phyloP scores from a whole-genome alignment of 2,329 filamentous ascomycete genomes.

The Fusarium robinianum region DNA sequence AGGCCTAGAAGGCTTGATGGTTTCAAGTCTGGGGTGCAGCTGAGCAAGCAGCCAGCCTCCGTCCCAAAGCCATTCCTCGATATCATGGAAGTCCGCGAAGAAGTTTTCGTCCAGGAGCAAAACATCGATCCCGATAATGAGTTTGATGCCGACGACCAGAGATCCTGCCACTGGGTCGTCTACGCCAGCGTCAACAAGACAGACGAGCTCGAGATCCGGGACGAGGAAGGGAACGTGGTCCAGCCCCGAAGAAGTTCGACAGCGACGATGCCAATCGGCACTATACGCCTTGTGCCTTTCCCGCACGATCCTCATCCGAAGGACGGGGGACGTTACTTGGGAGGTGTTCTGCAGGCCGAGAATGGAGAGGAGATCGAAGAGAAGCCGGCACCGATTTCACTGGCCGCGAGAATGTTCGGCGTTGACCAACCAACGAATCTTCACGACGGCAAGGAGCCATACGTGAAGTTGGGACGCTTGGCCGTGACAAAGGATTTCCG shows the following conservation, averaged over 20 bases:
- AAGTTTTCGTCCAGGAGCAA: constrained; percentile 66
- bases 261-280: constrained; percentile 63
- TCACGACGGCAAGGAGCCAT: constrained; percentile 70
- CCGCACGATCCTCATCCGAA: constrained; percentile 70
- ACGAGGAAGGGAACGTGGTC: constrained; percentile 48
- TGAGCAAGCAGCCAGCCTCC: constrained; percentile 49
- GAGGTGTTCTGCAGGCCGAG: constrained; percentile 45
- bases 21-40: constrained; percentile 48
- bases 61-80: constrained; percentile 64
- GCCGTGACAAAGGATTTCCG: constrained; percentile 71
- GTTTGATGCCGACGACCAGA: constrained; percentile 77
- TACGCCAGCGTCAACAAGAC: constrained; percentile 67
- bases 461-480: constrained; percentile 80
- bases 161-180: constrained; percentile 86
- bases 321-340: constrained; percentile 53
- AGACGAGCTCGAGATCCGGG: constrained; percentile 48
- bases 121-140: constrained; percentile 67
- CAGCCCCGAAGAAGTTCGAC: constrained; percentile 52
- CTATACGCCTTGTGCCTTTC: constrained; percentile 80
- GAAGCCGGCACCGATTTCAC: constrained; percentile 1
- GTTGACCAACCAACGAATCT: constrained; percentile 53
- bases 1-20: constrained; percentile 55
- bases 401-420: constrained; percentile 26
- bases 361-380: constrained; percentile 4
- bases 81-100: constrained; percentile 64